A percentile compares a stretch with the other conserved stretches of the same genome.
phyloP scores from a whole-genome alignment of 148 eudicot species.

The Salicornia ramosissima region DNA sequence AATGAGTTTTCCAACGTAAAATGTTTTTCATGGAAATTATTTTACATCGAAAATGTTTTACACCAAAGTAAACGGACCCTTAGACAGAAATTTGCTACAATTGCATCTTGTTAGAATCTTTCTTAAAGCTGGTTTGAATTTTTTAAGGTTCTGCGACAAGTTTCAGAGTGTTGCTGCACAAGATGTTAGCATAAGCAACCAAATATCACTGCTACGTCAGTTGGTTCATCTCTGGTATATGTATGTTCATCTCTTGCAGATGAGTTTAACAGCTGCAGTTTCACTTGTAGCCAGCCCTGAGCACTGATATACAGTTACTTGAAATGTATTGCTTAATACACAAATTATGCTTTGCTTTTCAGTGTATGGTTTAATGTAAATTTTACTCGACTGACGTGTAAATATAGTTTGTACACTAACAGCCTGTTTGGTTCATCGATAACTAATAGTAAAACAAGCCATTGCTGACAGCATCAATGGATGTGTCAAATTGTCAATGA shows the following conservation, averaged over 20 bases:
- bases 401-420: neutral
- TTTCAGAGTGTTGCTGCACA: neutral
- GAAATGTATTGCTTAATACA: constrained; percentile 1
- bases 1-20: too few species aligned
- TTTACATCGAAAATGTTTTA: too few species aligned
- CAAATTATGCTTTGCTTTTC: neutral
- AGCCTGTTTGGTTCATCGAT: neutral
- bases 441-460: too few species aligned
- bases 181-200: neutral
- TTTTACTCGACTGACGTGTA: neutral
- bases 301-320: neutral
- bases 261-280: neutral
- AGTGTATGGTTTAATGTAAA: neutral
- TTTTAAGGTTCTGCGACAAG: neutral
- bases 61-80: neutral
- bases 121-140: neutral
- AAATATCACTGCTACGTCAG: too few species aligned
- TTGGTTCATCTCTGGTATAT: neutral
- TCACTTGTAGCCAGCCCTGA: neutral
- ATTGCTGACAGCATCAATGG: too few species aligned
- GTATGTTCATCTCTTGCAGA: neutral
- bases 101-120: neutral
- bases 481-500: too few species aligned
- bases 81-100: neutral
- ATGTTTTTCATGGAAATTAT: too few species aligned